Conservation (phyloP, 305 asterid genomes). For the Fraxinus dipetala region DNA sequence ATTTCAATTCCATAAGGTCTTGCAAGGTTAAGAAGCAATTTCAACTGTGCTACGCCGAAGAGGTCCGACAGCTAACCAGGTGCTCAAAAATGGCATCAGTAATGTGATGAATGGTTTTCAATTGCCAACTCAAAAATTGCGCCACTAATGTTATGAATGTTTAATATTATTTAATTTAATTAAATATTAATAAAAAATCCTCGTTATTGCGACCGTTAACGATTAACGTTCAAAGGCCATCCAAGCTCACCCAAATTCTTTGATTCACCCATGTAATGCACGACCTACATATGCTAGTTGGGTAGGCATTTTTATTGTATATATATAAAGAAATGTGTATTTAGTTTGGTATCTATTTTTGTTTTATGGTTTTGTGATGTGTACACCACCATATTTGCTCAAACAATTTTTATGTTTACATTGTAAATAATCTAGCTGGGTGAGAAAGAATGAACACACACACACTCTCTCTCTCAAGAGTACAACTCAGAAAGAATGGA, state of each 20-base stretch:
- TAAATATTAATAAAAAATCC: too few species aligned
- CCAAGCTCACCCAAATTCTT: neutral
- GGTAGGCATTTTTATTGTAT: neutral
- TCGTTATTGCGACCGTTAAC: neutral
- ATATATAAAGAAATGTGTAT: neutral
- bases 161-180: too few species aligned
- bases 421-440: neutral
- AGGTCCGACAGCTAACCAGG: constrained; percentile 31
- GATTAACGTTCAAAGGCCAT: neutral
- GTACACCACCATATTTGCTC: neutral
- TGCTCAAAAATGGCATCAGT: constrained; percentile 31
- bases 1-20: constrained; percentile 79
- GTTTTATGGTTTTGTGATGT: neutral
- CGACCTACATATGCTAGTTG: neutral
- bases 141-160: too few species aligned
- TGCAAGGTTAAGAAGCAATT: constrained; percentile 94
- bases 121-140: constrained; percentile 26
- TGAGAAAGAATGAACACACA: neutral
- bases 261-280: neutral
- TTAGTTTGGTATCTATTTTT: neutral
- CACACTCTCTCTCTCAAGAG: too few species aligned
- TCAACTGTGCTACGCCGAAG: constrained; percentile 39
- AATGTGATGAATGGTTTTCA: constrained; percentile 33
- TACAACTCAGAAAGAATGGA: neutral
- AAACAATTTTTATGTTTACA: too few species aligned